Percentiles rank a stretch among this genome's conserved stretches.
phyloP scores from a whole-genome alignment of 805 yeast species.

The Pichia insulana region DNA sequence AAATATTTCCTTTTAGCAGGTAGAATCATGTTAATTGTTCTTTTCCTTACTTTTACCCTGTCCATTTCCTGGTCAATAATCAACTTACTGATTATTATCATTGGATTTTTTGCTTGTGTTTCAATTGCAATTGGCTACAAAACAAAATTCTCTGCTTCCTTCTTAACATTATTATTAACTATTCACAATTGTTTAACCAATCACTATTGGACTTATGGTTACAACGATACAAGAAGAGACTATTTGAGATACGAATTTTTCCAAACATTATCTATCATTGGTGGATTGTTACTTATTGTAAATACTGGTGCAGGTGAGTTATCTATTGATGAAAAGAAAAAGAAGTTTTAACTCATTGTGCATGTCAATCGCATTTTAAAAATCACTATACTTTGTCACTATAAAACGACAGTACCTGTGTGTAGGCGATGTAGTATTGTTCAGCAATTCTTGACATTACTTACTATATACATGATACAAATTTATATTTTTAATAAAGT shows the following conservation, averaged over 20 bases:
- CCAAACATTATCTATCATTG: constrained; percentile 91
- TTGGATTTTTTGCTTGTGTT: constrained; percentile 62
- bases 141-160: constrained; percentile 78
- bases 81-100: constrained; percentile 52
- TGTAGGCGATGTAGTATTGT: too few species aligned
- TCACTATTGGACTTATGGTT: constrained; percentile 78
- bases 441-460: too few species aligned
- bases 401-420: too few species aligned
- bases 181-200: constrained; percentile 72
- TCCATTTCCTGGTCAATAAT: constrained; percentile 65
- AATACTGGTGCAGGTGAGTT: constrained; percentile 96
- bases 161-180: constrained; percentile 59
- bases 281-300: constrained; percentile 83
- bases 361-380: too few species aligned
- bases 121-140: constrained; percentile 88
- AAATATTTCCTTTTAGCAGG: constrained; percentile 83
- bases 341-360: constrained; percentile 28
- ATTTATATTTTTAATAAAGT: background rate
- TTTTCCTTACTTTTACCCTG: constrained; percentile 79
- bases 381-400: too few species aligned
- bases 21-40: constrained; percentile 71
- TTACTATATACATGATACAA: background rate
- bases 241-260: constrained; percentile 85
- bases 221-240: constrained; percentile 73
- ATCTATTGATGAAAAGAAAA: constrained; percentile 91